Base-by-base conservation (phyloP, 2,329 filamentous ascomycete species). In the Coccinonectria pachysandricola region DNA sequence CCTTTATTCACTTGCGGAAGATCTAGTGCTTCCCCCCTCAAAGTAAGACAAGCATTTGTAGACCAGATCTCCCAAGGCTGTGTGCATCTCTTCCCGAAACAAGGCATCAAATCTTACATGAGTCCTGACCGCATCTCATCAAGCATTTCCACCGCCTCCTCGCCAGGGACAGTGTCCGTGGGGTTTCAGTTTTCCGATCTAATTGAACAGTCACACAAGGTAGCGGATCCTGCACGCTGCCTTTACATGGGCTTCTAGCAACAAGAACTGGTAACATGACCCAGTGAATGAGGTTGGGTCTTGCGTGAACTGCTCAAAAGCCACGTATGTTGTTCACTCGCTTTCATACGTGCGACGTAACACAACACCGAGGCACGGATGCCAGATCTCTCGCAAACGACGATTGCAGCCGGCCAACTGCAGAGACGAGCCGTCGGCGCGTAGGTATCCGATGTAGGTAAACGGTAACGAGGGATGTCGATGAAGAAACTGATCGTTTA, bases 361-460 rank as follows among this genome's bases (percentile, higher is more conserved):
- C 34, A 46, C 36, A 4, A 21, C 24, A 35, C 19, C 19, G 32
- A 39, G 28, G 41, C 38, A 41, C 28, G 32, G 28, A 34, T 35
- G 32, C 35, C 24, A 36, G 39, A 36, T 45, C 29, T 20, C 35
- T 45, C 31, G 28, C n/a, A n/a, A n/a, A n/a, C n/a, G n/a, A n/a
- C n/a, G n/a, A n/a, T n/a, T n/a, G n/a, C n/a, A n/a, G n/a, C n/a
- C n/a, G n/a, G n/a, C n/a, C n/a, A n/a, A n/a, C 30, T 28, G 27
- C 31, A 21, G 18, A 15, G 27, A 22, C 28, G 26, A 24, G 21
- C 25, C 14, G 21, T 28, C 16, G 16, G 23, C 27, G 26, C 21
- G 17, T 19, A 7, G 25, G 15, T 22, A 35, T 43, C 45, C 45
- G 34, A 47, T 37, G 36, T 45, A 44, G 45, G 45, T 31, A 48